Conservation (phyloP, 306 rosid species). For the Albizia julibrissin region DNA sequence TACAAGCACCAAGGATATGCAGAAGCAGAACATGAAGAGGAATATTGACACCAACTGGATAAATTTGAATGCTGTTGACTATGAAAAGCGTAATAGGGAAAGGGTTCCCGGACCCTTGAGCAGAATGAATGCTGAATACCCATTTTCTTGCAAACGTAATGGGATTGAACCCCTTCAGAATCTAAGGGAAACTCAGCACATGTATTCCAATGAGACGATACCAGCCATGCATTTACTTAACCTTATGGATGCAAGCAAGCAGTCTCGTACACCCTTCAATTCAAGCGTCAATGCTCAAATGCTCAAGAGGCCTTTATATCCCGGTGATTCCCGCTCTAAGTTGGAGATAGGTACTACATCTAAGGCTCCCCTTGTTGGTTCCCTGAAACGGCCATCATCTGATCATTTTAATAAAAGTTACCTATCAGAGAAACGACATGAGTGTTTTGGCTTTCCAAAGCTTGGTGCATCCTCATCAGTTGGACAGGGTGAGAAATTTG, state of each 20-base stretch:
- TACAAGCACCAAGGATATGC: conserved; percentile 43
- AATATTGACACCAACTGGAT: conserved; percentile 51
- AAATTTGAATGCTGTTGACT: conserved; percentile 50
- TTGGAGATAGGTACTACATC: conserved; percentile 54
- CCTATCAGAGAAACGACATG: conserved; percentile 55
- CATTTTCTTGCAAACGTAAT: conserved; percentile 53
- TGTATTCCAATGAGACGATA: conserved; percentile 87
- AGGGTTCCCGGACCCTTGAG: conserved; percentile 51
- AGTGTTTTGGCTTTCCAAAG: conserved; percentile 50
- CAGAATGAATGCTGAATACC: conserved; percentile 59
- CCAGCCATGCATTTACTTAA: conserved; percentile 99
- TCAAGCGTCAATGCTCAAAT: conserved; percentile 48
- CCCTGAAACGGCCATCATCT: conserved; percentile 48
- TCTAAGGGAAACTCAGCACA: conserved; percentile 61
- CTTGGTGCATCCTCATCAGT: conserved; percentile 62
- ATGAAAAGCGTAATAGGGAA: conserved; percentile 56
- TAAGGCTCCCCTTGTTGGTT: conserved; percentile 47
- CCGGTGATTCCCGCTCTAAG: conserved; percentile 54
- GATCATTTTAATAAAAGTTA: conserved; percentile 48
- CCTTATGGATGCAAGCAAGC: conserved; percentile 95
- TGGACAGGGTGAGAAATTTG: conserved; percentile 44
- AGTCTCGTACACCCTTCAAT: conserved; percentile 61
- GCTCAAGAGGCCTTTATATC: conserved; percentile 60
- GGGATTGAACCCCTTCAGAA: conserved; percentile 62
- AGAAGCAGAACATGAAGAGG: conserved; percentile 53